Conservation (phyloP, 495 filamentous ascomycete species). For the Achaetomiella virescens region DNA sequence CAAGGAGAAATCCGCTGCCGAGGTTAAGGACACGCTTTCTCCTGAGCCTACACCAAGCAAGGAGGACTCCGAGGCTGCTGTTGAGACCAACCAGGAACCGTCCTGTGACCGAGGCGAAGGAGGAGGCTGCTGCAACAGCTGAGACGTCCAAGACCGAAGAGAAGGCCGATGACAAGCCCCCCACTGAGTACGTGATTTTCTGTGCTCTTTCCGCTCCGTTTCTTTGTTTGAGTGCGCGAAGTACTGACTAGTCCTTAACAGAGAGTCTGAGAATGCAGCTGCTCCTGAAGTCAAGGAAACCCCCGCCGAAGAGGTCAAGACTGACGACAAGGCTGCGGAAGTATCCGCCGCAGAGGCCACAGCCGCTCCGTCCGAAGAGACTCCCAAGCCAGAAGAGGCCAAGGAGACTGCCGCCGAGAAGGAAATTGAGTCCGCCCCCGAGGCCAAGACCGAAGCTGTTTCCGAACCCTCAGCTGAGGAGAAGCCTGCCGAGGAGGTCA, state of each 20-base stretch:
- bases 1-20: background rate
- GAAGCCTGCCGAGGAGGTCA: background rate
- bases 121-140: background rate
- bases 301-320: constrained; percentile 6
- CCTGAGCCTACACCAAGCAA: background rate
- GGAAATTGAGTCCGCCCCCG: constrained; percentile 9
- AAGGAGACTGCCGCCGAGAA: constrained; percentile 6
- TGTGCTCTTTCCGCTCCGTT: background rate
- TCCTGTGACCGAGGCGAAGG: too few species aligned
- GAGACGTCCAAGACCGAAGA: too few species aligned
- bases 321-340: background rate
- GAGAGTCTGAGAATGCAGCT: background rate
- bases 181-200: background rate
- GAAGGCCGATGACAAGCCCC: background rate
- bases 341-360: background rate
- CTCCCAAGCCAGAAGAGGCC: constrained; percentile 6
- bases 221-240: background rate
- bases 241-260: background rate
- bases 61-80: too few species aligned
- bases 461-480: constrained; percentile 4
- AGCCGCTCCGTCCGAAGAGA: constrained; percentile 6
- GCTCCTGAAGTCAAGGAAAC: background rate
- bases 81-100: too few species aligned
- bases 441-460: constrained; percentile 5
- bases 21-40: background rate